Evolutionary conservation across 2,329 filamentous ascomycete genomes (phyloP).

Genomic region (Ophiostoma pallidulum): DNA sequence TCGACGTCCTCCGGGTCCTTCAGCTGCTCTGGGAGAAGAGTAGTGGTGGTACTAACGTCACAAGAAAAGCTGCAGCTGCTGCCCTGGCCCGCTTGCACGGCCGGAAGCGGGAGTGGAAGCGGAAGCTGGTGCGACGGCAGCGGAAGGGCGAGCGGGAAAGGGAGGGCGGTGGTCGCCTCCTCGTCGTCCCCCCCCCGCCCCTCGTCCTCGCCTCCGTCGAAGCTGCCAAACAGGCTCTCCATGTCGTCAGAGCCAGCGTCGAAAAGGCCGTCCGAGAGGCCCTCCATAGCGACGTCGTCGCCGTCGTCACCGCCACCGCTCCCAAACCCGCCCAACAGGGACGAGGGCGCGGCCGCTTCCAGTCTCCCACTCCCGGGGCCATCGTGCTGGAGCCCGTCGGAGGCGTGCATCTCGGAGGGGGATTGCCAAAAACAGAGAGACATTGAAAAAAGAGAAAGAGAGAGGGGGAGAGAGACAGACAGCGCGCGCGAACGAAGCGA

Average conservation of each 20-base stretch:
- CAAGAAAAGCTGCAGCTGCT: background rate
- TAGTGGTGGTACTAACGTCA: slow-evolving; percentile 14
- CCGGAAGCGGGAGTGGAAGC: background rate
- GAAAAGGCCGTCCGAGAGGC: too few species aligned
- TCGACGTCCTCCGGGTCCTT: background rate
- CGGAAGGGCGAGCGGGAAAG: background rate
- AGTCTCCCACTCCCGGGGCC: too few species aligned
- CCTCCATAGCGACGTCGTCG: background rate
- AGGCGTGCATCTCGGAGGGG: background rate
- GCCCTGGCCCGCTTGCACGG: background rate
- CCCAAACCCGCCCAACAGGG: slow-evolving; percentile 1
- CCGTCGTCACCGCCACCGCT: background rate
- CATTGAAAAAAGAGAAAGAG: too few species aligned
- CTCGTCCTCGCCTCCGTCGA: slow-evolving; percentile 1
- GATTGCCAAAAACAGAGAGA: background rate
- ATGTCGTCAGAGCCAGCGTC: slow-evolving; percentile 7
- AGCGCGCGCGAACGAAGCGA: background rate
- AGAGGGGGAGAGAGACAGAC: too few species aligned
- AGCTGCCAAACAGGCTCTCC: slow-evolving; percentile 9
- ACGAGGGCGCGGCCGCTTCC: background rate
- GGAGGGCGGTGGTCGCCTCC: background rate
- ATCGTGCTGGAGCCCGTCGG: background rate
- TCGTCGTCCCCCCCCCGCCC: background rate
- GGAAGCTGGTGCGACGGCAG: background rate
- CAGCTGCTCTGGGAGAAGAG: slow-evolving; percentile 2